Evolutionary conservation across 1,139 yeast species (phyloP), one percentile per base, ranked within the genome.

Genomic region (Pichia sp.): DNA sequence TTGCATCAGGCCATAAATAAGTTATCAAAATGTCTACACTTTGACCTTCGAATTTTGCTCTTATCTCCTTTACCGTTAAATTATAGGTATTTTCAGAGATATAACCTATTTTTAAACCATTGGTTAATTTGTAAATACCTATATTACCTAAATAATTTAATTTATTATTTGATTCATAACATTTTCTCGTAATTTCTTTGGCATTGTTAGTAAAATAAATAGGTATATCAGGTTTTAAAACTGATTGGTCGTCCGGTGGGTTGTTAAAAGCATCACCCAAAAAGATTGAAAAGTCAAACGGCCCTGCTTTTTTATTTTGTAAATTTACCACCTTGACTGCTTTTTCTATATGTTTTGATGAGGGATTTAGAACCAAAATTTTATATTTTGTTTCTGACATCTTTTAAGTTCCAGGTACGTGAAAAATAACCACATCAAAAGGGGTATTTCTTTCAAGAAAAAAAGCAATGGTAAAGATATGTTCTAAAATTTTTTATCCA

Each of bases 251-350:
- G n/a, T 8, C 8, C 9, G 23, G 8, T 8, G 22, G 12, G 4
- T 5, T 32, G 5, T 30, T 18, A n/a, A 69, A 46, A 3, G 70
- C 66, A 53, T 75, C 75, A 2, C 87, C 85, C 12, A 82, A 55
- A 9, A 82, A 59, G 8, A 82, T 42, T 1, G 77, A 73, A 6
- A 75, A 69, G 45, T 75, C 83, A 59, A 83, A 83, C 0, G 87
- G 87, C 0, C 88, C 88, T 44, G 79, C 79, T 55, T 77, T 81
- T 22, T 61, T 52, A 56, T 80, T 68, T 48, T 82, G 73, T 0
- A 67, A 47, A 56, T 77, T 76, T 4, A 80, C 71, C 50, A 80
- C 79, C 13, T 60, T 65, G 9, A 79, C 57, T 0, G 79, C 73
- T 41, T 68, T 68, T 1, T 68, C 70, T 7, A 77, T 50, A 29